Evolutionary conservation across 2,329 filamentous ascomycete species (phyloP).

Genomic region (Periconia macrospinosa): DNA sequence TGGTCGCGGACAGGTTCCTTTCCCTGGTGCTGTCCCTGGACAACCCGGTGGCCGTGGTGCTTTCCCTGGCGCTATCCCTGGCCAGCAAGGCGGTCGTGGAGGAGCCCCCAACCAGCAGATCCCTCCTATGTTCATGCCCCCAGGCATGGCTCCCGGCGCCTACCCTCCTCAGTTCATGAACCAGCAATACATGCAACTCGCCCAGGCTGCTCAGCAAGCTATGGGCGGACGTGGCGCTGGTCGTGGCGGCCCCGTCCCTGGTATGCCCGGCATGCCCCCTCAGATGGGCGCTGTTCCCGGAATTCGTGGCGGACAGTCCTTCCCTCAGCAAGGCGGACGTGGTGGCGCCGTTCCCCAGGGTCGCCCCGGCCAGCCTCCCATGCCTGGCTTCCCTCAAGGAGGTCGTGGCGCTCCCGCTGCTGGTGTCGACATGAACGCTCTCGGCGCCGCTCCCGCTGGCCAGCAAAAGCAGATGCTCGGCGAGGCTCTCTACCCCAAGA

Average conservation of each 20-base stretch:
- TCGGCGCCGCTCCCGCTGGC: conserved; percentile 58
- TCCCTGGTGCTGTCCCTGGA: conserved; percentile 64
- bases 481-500: conserved; percentile 98
- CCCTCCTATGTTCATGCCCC: conserved; percentile 81
- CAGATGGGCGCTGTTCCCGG: conserved; percentile 53
- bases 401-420: conserved; percentile 22
- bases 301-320: conserved; percentile 46
- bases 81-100: conserved; percentile 85
- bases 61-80: conserved; percentile 78
- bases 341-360: conserved; percentile 33
- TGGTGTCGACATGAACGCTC: conserved; percentile 54
- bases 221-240: conserved; percentile 60
- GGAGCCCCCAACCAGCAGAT: conserved; percentile 76
- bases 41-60: conserved; percentile 81
- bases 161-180: conserved; percentile 74
- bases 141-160: conserved; percentile 61
- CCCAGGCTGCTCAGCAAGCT: conserved; percentile 66
- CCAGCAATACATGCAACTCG: conserved; percentile 79
- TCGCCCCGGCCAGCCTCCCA: conserved; percentile 34
- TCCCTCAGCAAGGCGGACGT: conserved; percentile 43
- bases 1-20: conserved; percentile 64
- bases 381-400: conserved; percentile 37
- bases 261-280: conserved; percentile 69
- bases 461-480: conserved; percentile 99
- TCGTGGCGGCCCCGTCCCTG: conserved; percentile 62